Base-by-base conservation (phyloP, 225 moss, liverwort and hornwort species). In the Physcomitrellopsis africana region DNA sequence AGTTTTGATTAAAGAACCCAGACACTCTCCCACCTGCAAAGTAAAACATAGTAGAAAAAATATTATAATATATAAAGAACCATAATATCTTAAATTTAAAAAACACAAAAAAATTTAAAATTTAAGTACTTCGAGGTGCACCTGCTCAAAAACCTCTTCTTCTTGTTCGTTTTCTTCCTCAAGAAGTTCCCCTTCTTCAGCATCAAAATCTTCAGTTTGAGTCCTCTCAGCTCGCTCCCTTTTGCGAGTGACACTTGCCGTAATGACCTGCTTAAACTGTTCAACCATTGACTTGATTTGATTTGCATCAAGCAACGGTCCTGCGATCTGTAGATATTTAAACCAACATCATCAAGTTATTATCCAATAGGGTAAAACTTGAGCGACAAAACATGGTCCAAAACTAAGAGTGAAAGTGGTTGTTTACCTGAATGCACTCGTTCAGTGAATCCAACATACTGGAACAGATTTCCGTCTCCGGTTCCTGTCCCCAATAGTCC, bases 131-230 rank as follows among this genome's bases (percentile, higher is more conserved):
- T 24, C 24, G 24, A 37, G 32, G 32, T 37, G 7, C 48, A 99
- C 99, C 99, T 93, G 95, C 71, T 99, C 99, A 68, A 99, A 99
- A 5, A 99, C 94, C 80, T 95, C 99, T 68, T 95, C 95, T 81
- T 99, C 99, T 85, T 99, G 99, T 63, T 95, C 95, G 58, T 99
- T 99, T 73, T 99, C 99, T 77, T 93, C 90, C 82, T 95, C 93
- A 57, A 99, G 92, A 55, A 99, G 86, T 82, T 95, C 99, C 22
- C 95, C 95, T 90, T 99, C 99, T 69, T 99, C 99, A 5, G 91
- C 99, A 86, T 99, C 99, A 65, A 99, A 99, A 71, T 95, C 99
- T 67, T 99, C 99, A 23, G 90, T 95, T 80, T 90, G 90, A 9
- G 86, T 92, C 67, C 95, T 80, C 76, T 99, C 99, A 51, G 93